Conservation (phyloP, 345 rosid genomes). For the Moricandia arvensis region DNA sequence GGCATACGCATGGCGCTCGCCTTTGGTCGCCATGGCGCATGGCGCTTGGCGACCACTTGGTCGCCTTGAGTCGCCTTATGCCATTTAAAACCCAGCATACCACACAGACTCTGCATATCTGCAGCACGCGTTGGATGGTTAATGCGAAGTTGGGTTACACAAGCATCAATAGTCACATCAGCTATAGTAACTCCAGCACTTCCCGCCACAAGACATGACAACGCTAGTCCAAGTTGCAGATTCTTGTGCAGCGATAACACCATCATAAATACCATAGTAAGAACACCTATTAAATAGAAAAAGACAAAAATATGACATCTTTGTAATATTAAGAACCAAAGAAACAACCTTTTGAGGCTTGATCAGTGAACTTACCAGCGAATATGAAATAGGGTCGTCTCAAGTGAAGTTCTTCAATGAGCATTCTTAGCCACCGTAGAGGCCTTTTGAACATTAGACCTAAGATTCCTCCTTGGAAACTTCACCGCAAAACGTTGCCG, state of each 20-base stretch:
- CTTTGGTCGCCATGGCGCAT: too few species aligned
- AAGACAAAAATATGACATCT: background rate
- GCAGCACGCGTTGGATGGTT: conserved; percentile 65
- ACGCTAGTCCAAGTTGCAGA: conserved; percentile 50
- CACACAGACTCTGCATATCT: conserved; percentile 77
- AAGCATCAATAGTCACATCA: conserved; percentile 76
- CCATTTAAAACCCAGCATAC: too few species aligned
- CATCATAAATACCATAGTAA: conserved; percentile 54
- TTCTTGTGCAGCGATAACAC: conserved; percentile 47
- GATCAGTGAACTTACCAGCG: conserved; percentile 43
- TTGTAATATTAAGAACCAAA: conserved; percentile 12
- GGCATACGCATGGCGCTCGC: too few species aligned
- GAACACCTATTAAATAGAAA: conserved; percentile 39
- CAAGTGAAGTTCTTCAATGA: too few species aligned
- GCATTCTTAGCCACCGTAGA: too few species aligned
- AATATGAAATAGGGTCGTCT: conserved; percentile 66
- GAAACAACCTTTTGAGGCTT: background rate
- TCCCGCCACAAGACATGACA: conserved; percentile 49
- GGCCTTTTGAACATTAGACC: too few species aligned
- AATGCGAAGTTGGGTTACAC: conserved; percentile 62
- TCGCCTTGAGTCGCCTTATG: too few species aligned
- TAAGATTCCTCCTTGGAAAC: too few species aligned
- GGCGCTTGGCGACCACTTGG: too few species aligned
- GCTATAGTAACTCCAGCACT: conserved; percentile 67
- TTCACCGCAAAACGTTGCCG: too few species aligned